Conservation (phyloP, 169 alveolate genomes). For the Plasmodium malariae region DNA sequence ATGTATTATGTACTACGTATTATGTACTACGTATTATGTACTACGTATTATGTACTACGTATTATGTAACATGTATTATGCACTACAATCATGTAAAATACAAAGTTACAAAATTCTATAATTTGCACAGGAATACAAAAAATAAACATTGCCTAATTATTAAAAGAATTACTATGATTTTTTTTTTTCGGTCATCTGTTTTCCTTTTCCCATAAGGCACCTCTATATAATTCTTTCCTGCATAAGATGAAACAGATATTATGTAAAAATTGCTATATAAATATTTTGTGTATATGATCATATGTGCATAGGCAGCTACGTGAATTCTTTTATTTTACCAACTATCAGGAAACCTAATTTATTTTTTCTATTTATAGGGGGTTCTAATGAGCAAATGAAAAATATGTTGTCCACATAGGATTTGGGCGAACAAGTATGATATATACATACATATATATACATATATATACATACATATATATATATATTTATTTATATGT, state of each 20-base stretch:
- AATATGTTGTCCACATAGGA: no score
- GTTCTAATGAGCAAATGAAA: conserved; percentile 1
- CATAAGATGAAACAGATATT: neutral
- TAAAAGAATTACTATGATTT: conserved; percentile 12
- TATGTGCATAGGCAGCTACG: neutral
- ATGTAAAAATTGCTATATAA: neutral
- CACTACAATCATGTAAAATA: neutral
- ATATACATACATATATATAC: no score
- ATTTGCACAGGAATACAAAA: no score
- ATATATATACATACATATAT: no score
- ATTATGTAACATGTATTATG: no score
- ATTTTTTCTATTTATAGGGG: conserved; percentile 39
- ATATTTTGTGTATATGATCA: neutral
- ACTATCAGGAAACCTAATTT: conserved; percentile 53
- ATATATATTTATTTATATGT: no score
- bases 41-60: no score
- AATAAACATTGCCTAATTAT: neutral
- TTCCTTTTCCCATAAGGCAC: neutral
- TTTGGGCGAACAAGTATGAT: no score
- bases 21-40: no score
- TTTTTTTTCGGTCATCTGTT: neutral
- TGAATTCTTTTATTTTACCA: conserved; percentile 25
- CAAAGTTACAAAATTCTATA: neutral
- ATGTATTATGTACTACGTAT: neutral
- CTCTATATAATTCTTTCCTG: neutral